Base-by-base conservation (phyloP, 768 basidiomycete species). In the Butyriboletus loyo region DNA sequence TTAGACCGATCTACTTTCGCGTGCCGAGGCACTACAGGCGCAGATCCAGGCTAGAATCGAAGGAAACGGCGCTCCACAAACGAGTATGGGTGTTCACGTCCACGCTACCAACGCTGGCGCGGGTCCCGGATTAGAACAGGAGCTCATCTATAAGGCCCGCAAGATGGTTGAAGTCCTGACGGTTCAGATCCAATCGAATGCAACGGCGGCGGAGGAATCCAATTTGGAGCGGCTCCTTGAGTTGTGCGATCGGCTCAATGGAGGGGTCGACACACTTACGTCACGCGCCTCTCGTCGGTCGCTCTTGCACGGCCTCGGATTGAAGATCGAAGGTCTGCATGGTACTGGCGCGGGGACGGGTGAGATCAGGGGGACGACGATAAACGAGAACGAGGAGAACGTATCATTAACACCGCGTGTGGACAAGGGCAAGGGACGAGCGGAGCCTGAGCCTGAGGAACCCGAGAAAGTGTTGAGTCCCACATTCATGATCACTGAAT, bases 371-470 rank as follows among this genome's bases (percentile, higher is more conserved):
- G 60, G 46, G 27, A 36, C 48, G 1, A 51, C 46, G 11, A 50
- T 24, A 30, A 53, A 52, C 3, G 59, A 44, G 15, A 65, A 65
- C 10, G 73, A 74, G 21, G 55, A 55, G 5, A 71, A 70, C 2
- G 53, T 57, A 21, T 80, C 76, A 14, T 72, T 77, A 37, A 87
- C 86, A 19, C 86, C 87, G 0, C 77, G 77, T 43, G 64, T 86
- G 15, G 87, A 92, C 67, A 92, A 92, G 66, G 90, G 89, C 50
- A 92, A 92, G 69, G 83, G 77, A 21, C 79, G 79, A 46, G 88
- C 87, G 25, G 76, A 83, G 60, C 81, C 86, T 1, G 81, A 85
- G 62, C 80, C 86, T 1, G 80, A 86, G 69, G 76, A 82, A 42
- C 80, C 72, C 2, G 87, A 89, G 71, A 84, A 82, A 67, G 81